Base-by-base conservation (phyloP, 169 alveolate genomes). In the Eimeria maxima region DNA sequence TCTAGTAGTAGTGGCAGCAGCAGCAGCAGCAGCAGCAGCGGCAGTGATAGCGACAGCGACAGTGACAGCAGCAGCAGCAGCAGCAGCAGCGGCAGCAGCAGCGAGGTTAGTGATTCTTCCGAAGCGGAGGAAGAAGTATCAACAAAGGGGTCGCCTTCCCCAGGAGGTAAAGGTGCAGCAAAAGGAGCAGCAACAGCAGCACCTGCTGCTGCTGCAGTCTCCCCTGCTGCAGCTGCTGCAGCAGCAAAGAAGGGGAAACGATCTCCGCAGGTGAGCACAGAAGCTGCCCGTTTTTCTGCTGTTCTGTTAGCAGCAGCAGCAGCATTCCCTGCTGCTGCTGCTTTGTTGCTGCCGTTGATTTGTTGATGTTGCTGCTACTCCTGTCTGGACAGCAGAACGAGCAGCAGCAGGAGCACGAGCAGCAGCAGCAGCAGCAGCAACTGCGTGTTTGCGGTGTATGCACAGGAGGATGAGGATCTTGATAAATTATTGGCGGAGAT, bases 71-170 rank as follows among this genome's bases (percentile, higher is more conserved):
- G 63, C 42, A 74, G 88, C 65, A 45, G 65, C 42, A 27, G 33
- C 67, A 57, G 33, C 67, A 78, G 63, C 88, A 78, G 88, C 88
- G 20, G 65, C 88, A 78, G 88, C 88, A 45, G 65, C 67, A 45
- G 65, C 42, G 88, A 83, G n/a, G 50, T 7, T 6, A 57, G 92
- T 29, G 74, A 83, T 55, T 47, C 78, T n/a, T 83, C 92, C 22
- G 92, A 57, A 11, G 92, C 14, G 71, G 74, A 47, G 44, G 90
- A 6, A 45, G 67, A 63, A 53, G 38, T 6, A 50, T 47, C 42
- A 24, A 4, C 50, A 3, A 24, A 50, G 57, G 92, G 55, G 24
- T 16, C 74, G 6, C 5, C 74, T 14, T n/a, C 74, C 20, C 33
- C 74, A 4, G 29, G 38, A n/a, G 18, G 10, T 8, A 16, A 16